A percentile compares a stretch with the other conserved stretches of the same genome.
phyloP scores from a whole-genome alignment of 225 moss, liverwort and hornwort genomes.

The Bryoerythrophyllum caledonicum region DNA sequence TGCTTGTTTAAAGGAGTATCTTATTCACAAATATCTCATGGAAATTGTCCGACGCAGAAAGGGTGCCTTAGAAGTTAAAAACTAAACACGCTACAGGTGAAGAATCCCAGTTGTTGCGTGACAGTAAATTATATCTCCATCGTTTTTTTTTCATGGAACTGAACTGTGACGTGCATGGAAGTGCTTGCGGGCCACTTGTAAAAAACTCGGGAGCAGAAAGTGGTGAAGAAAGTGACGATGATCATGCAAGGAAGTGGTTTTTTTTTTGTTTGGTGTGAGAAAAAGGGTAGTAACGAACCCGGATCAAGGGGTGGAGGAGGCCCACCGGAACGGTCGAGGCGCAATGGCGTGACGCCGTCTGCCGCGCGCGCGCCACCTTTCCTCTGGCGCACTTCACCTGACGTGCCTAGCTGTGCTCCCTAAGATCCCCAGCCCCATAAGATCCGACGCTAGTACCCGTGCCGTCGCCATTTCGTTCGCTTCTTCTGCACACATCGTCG shows the following conservation, averaged over 20 bases:
- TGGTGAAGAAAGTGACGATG: background rate
- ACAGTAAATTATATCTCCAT: background rate
- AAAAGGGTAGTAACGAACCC: slow-evolving; percentile 2
- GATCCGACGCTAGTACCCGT: background rate
- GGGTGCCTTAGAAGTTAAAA: background rate
- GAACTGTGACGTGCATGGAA: background rate
- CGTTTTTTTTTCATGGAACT: background rate
- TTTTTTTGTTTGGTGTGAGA: background rate
- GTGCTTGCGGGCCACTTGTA: background rate
- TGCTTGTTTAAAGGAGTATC: too few relatives aligned
- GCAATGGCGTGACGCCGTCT: background rate
- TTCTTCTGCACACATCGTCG: background rate
- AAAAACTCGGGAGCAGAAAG: background rate
- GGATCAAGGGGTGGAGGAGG: background rate
- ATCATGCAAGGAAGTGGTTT: background rate
- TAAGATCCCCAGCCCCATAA: background rate
- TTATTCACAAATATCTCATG: background rate
- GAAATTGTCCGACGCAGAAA: too few relatives aligned
- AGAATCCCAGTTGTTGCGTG: background rate
- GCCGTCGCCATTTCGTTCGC: background rate
- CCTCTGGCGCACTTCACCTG: slow-evolving; percentile 8
- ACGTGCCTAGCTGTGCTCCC: slow-evolving; percentile 25
- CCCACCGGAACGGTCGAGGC: background rate
- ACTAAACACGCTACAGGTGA: background rate
- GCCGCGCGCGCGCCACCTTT: slow-evolving; percentile 28